These are phyloP conservation scores for Jaminaea rosea DNA, from an alignment of 1,284 basidiomycete genomes.

Conservation along the genomic window DNA sequence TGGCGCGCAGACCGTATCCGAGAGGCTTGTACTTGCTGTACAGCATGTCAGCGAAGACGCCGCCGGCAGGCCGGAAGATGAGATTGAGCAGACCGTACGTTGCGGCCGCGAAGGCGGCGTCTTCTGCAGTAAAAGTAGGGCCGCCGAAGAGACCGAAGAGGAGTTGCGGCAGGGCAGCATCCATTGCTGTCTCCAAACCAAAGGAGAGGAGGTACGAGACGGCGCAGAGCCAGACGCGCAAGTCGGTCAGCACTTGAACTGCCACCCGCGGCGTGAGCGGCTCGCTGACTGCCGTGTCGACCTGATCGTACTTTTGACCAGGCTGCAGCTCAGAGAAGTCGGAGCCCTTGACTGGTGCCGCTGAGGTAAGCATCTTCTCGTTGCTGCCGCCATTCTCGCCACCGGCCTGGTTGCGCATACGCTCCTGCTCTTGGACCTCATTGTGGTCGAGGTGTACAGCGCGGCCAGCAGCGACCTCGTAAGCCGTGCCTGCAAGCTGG, in stretches of 20 bases:
- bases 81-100: slow-evolving; percentile 56
- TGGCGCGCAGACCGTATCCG: slow-evolving; percentile 51
- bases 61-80: slow-evolving; percentile 54
- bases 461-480: slow-evolving; percentile 45
- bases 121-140: slow-evolving; percentile 19
- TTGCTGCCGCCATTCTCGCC: slow-evolving; percentile 16
- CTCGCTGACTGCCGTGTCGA: slow-evolving; percentile 55
- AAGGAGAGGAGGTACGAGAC: slow-evolving; percentile 53
- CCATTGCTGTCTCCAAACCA: slow-evolving; percentile 57
- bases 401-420: slow-evolving; percentile 3
- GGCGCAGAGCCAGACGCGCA: slow-evolving; percentile 58
- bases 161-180: slow-evolving; percentile 55
- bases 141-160: slow-evolving; percentile 46
- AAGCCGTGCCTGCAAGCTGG: slow-evolving; percentile 49
- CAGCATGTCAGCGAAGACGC: slow-evolving; percentile 54
- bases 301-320: slow-evolving; percentile 15
- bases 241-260: slow-evolving; percentile 49
- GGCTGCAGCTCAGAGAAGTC: slow-evolving; percentile 37
- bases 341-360: slow-evolving; percentile 19
- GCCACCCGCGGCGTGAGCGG: slow-evolving; percentile 50
- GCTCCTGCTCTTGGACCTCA: slow-evolving; percentile 41
- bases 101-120: slow-evolving; percentile 44
- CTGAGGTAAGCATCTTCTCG: slow-evolving; percentile 12
- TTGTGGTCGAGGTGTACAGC: slow-evolving; percentile 37
- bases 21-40: slow-evolving; percentile 48